Conservation (phyloP, 2,329 filamentous ascomycete species). For the Fusarium torreyae region DNA sequence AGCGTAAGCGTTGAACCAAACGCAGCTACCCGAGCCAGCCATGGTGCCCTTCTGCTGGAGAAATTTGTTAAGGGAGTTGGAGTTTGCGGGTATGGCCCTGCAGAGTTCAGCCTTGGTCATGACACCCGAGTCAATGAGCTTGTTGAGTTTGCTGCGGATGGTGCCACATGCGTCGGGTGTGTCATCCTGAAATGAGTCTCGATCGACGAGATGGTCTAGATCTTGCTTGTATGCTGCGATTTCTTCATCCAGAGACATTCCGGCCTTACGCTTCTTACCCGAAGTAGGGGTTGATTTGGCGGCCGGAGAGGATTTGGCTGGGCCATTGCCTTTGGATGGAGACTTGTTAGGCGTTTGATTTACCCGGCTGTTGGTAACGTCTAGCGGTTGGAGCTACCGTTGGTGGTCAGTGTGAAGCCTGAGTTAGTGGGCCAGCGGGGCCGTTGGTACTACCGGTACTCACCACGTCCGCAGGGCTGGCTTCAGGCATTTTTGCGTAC, state of each 20-base stretch:
- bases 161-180: background rate
- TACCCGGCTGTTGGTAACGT: background rate
- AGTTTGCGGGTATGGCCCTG: constrained; percentile 9
- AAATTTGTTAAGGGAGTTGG: constrained; percentile 13
- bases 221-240: constrained; percentile 12
- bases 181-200: constrained; percentile 4
- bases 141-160: constrained; percentile 18
- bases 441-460: background rate
- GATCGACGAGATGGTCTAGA: background rate
- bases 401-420: background rate
- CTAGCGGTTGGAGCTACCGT: background rate
- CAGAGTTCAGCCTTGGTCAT: constrained; percentile 14
- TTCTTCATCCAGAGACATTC: constrained; percentile 6
- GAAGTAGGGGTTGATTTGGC: background rate
- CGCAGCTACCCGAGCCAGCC: constrained; percentile 2
- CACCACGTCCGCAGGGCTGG: background rate
- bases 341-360: background rate
- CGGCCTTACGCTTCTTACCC: constrained; percentile 17
- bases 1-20: constrained; percentile 13
- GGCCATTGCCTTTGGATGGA: background rate
- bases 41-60: constrained; percentile 1
- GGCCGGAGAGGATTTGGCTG: accelerated
- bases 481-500: background rate
- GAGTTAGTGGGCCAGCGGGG: background rate
- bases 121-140: constrained; percentile 6